phyloP scores from a whole-genome alignment of 352 stramenopile genomes.

The Plasmopara muralis region DNA sequence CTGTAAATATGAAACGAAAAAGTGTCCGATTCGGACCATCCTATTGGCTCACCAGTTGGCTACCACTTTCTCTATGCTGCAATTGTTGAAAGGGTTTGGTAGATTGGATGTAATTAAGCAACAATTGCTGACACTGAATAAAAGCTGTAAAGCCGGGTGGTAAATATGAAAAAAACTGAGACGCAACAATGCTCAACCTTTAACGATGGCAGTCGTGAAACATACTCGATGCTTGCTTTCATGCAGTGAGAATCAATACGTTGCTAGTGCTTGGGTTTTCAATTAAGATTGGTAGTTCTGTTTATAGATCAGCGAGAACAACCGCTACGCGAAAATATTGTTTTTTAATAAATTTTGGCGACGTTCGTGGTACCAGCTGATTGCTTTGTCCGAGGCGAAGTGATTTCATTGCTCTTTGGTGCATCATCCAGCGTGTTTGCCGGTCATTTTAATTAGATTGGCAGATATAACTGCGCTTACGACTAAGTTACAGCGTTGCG shows the following conservation, averaged over 20 bases:
- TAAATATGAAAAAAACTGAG: neutral
- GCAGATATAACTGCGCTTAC: conserved; percentile 21
- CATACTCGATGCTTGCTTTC: conserved; percentile 32
- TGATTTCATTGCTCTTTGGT: too few relatives aligned
- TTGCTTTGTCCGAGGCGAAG: too few relatives aligned
- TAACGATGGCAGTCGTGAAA: conserved; percentile 11
- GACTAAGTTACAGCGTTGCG: conserved; percentile 4
- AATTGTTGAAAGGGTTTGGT: too few relatives aligned
- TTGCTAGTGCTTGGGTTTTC: conserved; percentile 21
- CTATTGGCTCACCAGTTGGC: too few relatives aligned
- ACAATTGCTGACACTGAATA: too few relatives aligned
- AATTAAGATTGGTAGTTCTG: conserved; percentile 10
- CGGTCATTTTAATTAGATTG: conserved; percentile 15
- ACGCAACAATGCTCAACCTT: conserved; percentile 1
- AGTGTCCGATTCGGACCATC: too few relatives aligned
- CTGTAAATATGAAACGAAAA: too few relatives aligned
- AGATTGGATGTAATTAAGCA: too few relatives aligned
- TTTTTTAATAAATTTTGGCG: neutral
- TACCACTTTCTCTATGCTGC: too few relatives aligned
- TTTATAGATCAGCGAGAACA: conserved; percentile 14
- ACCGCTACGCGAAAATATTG: conserved; percentile 1
- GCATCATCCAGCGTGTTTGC: conserved; percentile 17
- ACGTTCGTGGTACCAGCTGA: too few relatives aligned
- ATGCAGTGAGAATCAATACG: conserved; percentile 31
- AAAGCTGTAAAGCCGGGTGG: too few relatives aligned